A percentile compares a stretch with the other conserved stretches of the same genome.
Conservation (phyloP, 352 stramenopile species). For the Phytophthora sp. region DNA sequence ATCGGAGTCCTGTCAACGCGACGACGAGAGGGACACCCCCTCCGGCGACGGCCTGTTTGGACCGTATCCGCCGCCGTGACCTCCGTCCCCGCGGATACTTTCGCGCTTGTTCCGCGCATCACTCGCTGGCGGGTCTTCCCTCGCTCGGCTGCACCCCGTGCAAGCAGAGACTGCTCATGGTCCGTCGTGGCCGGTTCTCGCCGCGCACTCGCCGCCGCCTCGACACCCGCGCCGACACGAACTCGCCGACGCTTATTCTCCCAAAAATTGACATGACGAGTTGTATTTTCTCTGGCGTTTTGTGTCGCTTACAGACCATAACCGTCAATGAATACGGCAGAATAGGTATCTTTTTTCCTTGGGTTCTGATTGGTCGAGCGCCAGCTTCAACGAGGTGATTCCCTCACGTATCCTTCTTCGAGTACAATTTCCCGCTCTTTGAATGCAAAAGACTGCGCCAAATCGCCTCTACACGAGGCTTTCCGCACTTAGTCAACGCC, state of each 20-base stretch:
- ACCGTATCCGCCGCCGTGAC: slow-evolving; percentile 1
- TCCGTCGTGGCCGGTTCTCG: slow-evolving; percentile 17
- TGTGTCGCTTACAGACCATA: not conserved
- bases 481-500: too few species aligned
- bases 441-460: too few species aligned
- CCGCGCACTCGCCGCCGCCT: not conserved
- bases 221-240: not conserved
- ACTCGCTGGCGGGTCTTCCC: slow-evolving; percentile 12
- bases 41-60: not conserved
- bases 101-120: slow-evolving; percentile 39
- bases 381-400: too few species aligned
- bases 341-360: slow-evolving; percentile 10
- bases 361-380: not conserved
- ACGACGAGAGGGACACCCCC: slow-evolving; percentile 25
- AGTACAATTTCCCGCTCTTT: too few species aligned
- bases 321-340: slow-evolving; percentile 1
- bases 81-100: slow-evolving; percentile 33
- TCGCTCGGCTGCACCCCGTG: not conserved
- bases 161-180: slow-evolving; percentile 28
- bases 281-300: slow-evolving; percentile 14
- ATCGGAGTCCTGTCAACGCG: slow-evolving; percentile 15
- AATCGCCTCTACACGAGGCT: too few species aligned
- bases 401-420: too few species aligned
- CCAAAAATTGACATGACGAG: slow-evolving; percentile 7
- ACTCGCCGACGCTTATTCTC: slow-evolving; percentile 1